phyloP scores from a whole-genome alignment of 2,329 filamentous ascomycete genomes.

The Fusarium chlamydosporum region DNA sequence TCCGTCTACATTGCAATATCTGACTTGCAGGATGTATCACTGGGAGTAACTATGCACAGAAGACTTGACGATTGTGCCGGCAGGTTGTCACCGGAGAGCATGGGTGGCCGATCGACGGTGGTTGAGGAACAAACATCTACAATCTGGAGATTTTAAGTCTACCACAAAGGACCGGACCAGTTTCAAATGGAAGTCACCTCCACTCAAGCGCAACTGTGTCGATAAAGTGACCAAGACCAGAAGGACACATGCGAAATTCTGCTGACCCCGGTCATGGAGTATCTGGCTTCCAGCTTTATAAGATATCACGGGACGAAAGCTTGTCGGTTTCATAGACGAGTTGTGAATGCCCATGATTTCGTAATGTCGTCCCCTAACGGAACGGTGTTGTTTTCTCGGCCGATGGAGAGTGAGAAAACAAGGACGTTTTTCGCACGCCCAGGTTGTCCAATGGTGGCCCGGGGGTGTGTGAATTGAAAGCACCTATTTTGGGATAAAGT shows the following conservation, averaged over 20 bases:
- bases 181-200: neutral
- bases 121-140: slow-evolving; percentile 3
- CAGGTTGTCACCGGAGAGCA: neutral
- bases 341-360: slow-evolving; percentile 33
- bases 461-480: slow-evolving; percentile 3
- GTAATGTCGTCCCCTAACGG: slow-evolving; percentile 41
- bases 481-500: slow-evolving; percentile 42
- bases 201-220: neutral
- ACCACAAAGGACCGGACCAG: neutral
- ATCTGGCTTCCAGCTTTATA: slow-evolving; percentile 42
- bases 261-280: slow-evolving; percentile 33
- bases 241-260: slow-evolving; percentile 13
- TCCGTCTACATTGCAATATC: slow-evolving; percentile 12
- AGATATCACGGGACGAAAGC: slow-evolving; percentile 43
- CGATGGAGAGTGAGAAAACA: slow-evolving; percentile 48
- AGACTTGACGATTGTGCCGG: neutral
- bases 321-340: slow-evolving; percentile 34
- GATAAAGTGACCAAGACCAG: slow-evolving; percentile 18
- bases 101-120: neutral
- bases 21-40: slow-evolving; percentile 29
- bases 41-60: slow-evolving; percentile 4
- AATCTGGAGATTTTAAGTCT: neutral
- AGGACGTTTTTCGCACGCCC: slow-evolving; percentile 22
- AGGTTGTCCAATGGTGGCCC: neutral
- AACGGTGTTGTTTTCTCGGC: slow-evolving; percentile 52